Base-by-base conservation (phyloP, 495 filamentous ascomycete genomes). In the Aspergillus avenaceus region DNA sequence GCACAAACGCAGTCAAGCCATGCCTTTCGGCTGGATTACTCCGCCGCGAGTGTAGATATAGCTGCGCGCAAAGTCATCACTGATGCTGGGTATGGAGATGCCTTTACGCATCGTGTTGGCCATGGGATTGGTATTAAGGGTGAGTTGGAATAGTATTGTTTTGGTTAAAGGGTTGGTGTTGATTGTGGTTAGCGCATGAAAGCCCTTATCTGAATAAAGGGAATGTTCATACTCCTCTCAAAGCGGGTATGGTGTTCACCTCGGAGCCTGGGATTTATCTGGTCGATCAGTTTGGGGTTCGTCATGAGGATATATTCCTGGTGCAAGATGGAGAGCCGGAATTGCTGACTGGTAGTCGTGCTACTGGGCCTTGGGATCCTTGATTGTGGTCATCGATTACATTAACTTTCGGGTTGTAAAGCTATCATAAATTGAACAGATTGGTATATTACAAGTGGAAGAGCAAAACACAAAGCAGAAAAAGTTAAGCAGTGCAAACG, bases 61-160 rank as follows among this genome's bases (percentile, higher is more conserved):
- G 78, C 78, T 5, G 78, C 78, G 13, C 64, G 77, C 6, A 55
- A 55, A 0, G 67, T 83, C 12, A 83, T 83, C 47, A 60, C 60
- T 7, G 59, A 63, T 8, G 75, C 77, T 2, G 78, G 77, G 0
- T 81, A 81, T 48, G 77, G 71, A 1, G 57, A 64, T 21, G 64
- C 61, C 0, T 81, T 81, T 47, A 79, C 77, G n/a, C 79, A 83
- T 56, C 72, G 79, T 2, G 63, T 81, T 3, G 77, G 78, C 7
- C 79, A 83, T 43, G 73, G 78, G 5, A 77, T 81, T 25, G 79
- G 78, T 5, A 80, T 83, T 25, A 83, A 81, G 63, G 72, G 50
- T 62, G 21, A 40, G 40, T 46, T 34, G 14, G 23, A 3, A 42
- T 13, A n/a, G 38, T 23, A 43, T 16, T n/a, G 12, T 19, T 28